Evolutionary conservation across 2,329 filamentous ascomycete species (phyloP).

Genomic region (Colletotrichum sojae): DNA sequence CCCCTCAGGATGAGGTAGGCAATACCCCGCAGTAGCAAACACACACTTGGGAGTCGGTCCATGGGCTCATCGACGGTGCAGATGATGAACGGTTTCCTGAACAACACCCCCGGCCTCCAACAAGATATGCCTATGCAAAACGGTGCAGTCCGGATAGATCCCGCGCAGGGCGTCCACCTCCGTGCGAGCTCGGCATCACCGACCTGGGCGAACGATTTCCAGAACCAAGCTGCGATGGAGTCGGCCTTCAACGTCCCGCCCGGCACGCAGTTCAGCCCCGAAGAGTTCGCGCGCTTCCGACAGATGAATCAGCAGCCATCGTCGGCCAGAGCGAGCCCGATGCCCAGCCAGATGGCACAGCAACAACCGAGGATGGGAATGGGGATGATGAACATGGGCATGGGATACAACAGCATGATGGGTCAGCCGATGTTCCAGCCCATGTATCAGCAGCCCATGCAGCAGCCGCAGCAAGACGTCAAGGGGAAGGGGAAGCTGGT

Average conservation of each 20-base stretch:
- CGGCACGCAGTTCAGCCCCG: conserved; percentile 78
- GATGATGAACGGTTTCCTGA: conserved; percentile 96
- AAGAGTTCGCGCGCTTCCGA: conserved; percentile 91
- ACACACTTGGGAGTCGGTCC: background rate
- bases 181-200: conserved; percentile 68
- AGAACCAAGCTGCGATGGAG: conserved; percentile 78
- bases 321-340: conserved; percentile 67
- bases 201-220: conserved; percentile 68
- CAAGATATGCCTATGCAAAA: conserved; percentile 68
- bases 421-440: conserved; percentile 68
- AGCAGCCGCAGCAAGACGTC: conserved; percentile 64
- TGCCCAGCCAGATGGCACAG: conserved; percentile 69
- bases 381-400: conserved; percentile 69
- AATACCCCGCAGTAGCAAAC: background rate
- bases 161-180: conserved; percentile 65
- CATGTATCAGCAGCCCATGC: conserved; percentile 61
- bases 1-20: conserved; percentile 80
- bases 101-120: conserved; percentile 76
- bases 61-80: conserved; percentile 52
- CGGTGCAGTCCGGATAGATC: conserved; percentile 62
- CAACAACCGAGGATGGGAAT: conserved; percentile 56
- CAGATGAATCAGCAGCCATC: conserved; percentile 74
- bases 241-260: conserved; percentile 74
- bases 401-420: conserved; percentile 71
- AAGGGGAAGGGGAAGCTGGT: conserved; percentile 94